These are phyloP conservation scores for Globisporangium ultimum DNA, from an alignment of 352 stramenopile genomes.

Conservation along the genomic window DNA sequence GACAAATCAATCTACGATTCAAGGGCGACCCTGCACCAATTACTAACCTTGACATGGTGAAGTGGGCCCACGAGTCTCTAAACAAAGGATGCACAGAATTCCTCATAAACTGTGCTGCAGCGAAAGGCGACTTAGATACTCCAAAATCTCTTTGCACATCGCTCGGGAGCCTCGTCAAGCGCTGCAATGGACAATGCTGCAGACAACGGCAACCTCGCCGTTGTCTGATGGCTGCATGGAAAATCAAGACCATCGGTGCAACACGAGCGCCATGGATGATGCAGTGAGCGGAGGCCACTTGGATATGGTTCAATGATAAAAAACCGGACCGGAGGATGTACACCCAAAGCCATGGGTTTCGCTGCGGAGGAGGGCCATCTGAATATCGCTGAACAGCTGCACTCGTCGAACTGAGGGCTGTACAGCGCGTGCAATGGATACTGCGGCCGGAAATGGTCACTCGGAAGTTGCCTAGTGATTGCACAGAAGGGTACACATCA, in stretches of 20 bases:
- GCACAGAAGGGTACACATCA: not conserved
- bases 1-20: no score
- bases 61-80: no score
- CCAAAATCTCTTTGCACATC: no score
- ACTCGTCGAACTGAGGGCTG: not conserved
- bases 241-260: no score
- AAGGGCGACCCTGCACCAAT: no score
- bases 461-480: not conserved
- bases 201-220: not conserved
- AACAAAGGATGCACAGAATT: no score
- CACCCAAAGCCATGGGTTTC: not conserved
- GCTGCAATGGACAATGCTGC: not conserved
- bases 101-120: no score
- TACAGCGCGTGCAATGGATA: not conserved
- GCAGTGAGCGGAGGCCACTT: slow-evolving; percentile 1
- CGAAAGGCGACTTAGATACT: no score
- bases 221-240: slow-evolving; percentile 1
- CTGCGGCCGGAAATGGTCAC: not conserved
- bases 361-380: not conserved
- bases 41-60: no score
- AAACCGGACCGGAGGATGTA: no score
- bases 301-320: not conserved
- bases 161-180: no score
- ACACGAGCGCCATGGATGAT: no score
- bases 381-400: not conserved